Base-by-base conservation (phyloP, 257 asterid genomes). In the Mentha longifolia region DNA sequence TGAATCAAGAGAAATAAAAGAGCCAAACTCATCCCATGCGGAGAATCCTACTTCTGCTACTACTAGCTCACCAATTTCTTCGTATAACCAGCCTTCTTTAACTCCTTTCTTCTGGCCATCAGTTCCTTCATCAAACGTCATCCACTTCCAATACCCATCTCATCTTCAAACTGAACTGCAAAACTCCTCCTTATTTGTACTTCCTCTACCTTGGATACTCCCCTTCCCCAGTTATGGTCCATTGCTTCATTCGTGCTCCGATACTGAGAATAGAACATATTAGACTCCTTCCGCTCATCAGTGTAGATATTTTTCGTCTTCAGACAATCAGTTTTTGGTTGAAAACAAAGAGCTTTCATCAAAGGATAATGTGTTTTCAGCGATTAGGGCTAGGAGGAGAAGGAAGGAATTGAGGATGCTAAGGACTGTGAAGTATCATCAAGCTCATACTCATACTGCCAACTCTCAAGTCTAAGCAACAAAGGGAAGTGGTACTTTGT, bases 351-450 rank as follows among this genome's bases (percentile, higher is more conserved):
- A 28, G 60, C 52, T 73, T 42, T 35, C 65, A 41, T 39, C 68
- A 19, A 17, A 81, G 20, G 61, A 9, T 45, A 68, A 74, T 41
- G 14, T n/a, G 11, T 12, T 63, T 17, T 59, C 84, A 13, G 82
- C 92, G 39, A 49, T 76, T n/a, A 83, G 76, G 76, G 94, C 88
- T 5, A 82, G 96, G 78, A 85, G 57, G 82, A 76, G 80, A 83
- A 88, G 95, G 86, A 88, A 83, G 77, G 90, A 90, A 65, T 42
- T 88, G 65, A 79, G 79, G 83, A 82, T 47, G 54, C 78, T 88
- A 9, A 90, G 74, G 73, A 74, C 19, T 59, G 28, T 41, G 28
- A 77, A 58, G 39, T 54, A 30, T 42, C 70, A 39, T 25, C 71
- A 57, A 13, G 56, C 6, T 35, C 51, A 13, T 42, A 4, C 22